phyloP scores from a whole-genome alignment of 441 rosid species.

The Adansonia rubrostipa region DNA sequence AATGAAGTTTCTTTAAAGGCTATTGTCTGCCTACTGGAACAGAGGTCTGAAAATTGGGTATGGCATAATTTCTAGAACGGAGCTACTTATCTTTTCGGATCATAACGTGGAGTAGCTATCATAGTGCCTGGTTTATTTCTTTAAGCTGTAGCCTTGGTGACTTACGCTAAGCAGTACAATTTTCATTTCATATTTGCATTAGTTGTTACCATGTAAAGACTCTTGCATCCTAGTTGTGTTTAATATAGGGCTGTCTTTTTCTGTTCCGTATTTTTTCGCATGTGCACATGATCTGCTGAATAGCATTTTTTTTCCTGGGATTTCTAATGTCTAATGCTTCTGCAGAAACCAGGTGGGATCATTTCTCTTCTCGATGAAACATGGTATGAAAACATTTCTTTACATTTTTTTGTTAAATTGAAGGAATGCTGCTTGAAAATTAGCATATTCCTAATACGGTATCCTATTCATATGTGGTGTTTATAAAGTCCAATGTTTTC shows the following conservation, averaged over 20 bases:
- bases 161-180: neutral
- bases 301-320: slow-evolving; percentile 23
- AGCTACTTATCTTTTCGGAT: slow-evolving; percentile 10
- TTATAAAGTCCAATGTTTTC: slow-evolving; percentile 5
- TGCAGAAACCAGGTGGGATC: slow-evolving; percentile 80
- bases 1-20: slow-evolving; percentile 1
- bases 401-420: slow-evolving; percentile 20
- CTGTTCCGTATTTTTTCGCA: slow-evolving; percentile 20
- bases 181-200: neutral
- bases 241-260: slow-evolving; percentile 22
- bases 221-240: slow-evolving; percentile 27
- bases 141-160: neutral
- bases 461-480: neutral
- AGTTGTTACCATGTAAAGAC: slow-evolving; percentile 20
- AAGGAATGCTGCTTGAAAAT: slow-evolving; percentile 1
- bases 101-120: neutral
- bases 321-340: slow-evolving; percentile 37
- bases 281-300: slow-evolving; percentile 28
- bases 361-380: slow-evolving; percentile 83
- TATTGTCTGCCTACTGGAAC: neutral
- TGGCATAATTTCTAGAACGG: neutral
- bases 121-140: neutral
- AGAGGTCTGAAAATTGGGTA: neutral
- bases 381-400: slow-evolving; percentile 49
- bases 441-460: slow-evolving; percentile 6